Evolutionary conservation across 2,329 filamentous ascomycete species (phyloP).

Genomic region (Fusarium hainanense): DNA sequence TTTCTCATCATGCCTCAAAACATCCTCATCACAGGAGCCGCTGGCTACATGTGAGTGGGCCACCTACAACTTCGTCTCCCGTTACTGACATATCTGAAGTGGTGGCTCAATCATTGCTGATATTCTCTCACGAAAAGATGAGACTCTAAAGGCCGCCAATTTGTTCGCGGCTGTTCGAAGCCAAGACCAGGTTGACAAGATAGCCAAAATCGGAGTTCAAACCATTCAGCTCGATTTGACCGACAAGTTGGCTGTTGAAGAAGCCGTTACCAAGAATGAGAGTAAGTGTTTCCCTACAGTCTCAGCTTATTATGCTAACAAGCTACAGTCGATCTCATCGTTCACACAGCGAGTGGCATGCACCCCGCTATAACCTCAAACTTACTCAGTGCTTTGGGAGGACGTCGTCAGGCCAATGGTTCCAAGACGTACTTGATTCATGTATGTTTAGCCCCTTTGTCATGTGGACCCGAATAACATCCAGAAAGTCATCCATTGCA

Average conservation of each 20-base stretch:
- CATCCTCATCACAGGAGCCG: conserved; percentile 52
- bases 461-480: neutral
- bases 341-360: conserved; percentile 51
- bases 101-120: conserved; percentile 53
- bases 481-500: conserved; percentile 44
- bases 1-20: conserved; percentile 39
- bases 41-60: conserved; percentile 48
- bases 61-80: neutral
- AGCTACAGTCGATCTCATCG: conserved; percentile 50
- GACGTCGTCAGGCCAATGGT: conserved; percentile 43
- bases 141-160: conserved; percentile 37
- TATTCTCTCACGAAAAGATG: conserved; percentile 40
- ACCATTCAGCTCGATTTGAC: conserved; percentile 49
- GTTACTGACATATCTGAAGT: conserved; percentile 28
- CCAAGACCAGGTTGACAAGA: conserved; percentile 47
- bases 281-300: conserved; percentile 29
- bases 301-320: neutral
- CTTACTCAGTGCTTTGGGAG: conserved; percentile 50
- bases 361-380: conserved; percentile 41
- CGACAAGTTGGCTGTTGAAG: conserved; percentile 43
- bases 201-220: conserved; percentile 48
- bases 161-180: conserved; percentile 51
- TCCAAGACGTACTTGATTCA: conserved; percentile 50
- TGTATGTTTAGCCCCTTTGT: conserved; percentile 28
- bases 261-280: conserved; percentile 40